Percentiles rank a stretch among this genome's conserved stretches.
Conservation (phyloP, 148 eudicot species). For the Chenopodium berlandieri region DNA sequence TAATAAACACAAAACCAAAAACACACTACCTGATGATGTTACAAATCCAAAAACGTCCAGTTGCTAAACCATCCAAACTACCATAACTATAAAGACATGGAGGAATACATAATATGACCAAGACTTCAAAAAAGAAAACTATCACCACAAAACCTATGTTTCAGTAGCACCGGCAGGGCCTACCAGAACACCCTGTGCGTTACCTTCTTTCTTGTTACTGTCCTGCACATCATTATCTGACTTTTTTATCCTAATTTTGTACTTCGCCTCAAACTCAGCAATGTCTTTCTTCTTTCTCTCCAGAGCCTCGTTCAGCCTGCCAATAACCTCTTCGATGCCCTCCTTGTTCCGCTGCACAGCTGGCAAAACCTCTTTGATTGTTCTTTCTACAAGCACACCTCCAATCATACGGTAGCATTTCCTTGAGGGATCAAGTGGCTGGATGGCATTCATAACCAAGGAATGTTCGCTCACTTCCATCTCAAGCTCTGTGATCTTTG, state of each 20-base stretch:
- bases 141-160: slow-evolving; percentile 21
- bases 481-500: slow-evolving; percentile 90
- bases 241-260: slow-evolving; percentile 76
- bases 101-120: background rate
- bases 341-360: slow-evolving; percentile 86
- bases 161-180: slow-evolving; percentile 65
- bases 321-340: slow-evolving; percentile 82
- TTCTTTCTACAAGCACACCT: slow-evolving; percentile 91
- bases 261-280: slow-evolving; percentile 73
- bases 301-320: slow-evolving; percentile 68
- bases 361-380: slow-evolving; percentile 83
- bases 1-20: background rate
- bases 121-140: background rate
- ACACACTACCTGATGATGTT: background rate
- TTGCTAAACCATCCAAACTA: background rate
- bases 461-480: slow-evolving; percentile 94
- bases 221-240: slow-evolving; percentile 60
- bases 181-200: slow-evolving; percentile 92
- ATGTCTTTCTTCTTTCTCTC: slow-evolving; percentile 84
- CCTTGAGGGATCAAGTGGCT: slow-evolving; percentile 82
- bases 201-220: slow-evolving; percentile 64
- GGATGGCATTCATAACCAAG: slow-evolving; percentile 76
- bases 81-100: background rate
- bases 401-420: slow-evolving; percentile 92
- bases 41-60: background rate